Base-by-base conservation (phyloP, 2,329 filamentous ascomycete species). In the Trichoderma guizhouense region DNA sequence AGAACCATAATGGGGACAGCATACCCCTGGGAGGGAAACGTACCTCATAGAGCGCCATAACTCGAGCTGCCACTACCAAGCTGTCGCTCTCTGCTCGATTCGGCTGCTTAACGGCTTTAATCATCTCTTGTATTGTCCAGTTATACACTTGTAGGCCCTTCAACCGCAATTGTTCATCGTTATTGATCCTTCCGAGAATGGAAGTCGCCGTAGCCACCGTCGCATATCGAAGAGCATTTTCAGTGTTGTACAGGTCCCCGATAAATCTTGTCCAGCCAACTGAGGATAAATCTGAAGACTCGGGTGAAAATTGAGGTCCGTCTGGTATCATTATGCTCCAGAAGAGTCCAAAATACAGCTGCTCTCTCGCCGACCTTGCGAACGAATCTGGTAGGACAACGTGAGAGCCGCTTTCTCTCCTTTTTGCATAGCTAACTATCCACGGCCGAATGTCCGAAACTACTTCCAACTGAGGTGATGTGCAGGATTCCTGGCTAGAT, bases 31-130 rank as follows among this genome's bases (percentile, higher is more conserved):
- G n/a, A 47, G 1, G 4, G 7, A 63, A 18, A 53, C 26, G 11
- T 61, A 71, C 70, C 36, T 61, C 70, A 15, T 62, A 71, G 18
- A 67, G 39, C 11, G 68, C 58, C 60, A 71, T 71, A 3, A 71
- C 28, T 14, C 68, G 32, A 15, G 68, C 68, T 4, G 68, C 60
- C 18, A 64, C 14, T n/a, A 71, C 21, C 6, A 71, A 57, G 32
- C 68, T 47, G 7, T 71, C 68, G 12, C 58, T 64, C 32, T 39
- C 24, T 12, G 68, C 68, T 32, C 60, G 47, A 26, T 7, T 63
- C 5, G 68, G 68, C 21, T 71, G 58, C 34, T 26, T 62, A 26
- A 71, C 24, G 21, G 68, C 68, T 26, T 57, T 64, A 15, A 71
- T 53, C 68, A 71, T 71, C 60, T 71, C 68, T 12, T 63, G 60